Percentiles rank a stretch among this genome's conserved stretches.
These are phyloP conservation scores for Conticribra guillardii DNA, from an alignment of 108 stramenopile genomes.

Conservation along the genomic window DNA sequence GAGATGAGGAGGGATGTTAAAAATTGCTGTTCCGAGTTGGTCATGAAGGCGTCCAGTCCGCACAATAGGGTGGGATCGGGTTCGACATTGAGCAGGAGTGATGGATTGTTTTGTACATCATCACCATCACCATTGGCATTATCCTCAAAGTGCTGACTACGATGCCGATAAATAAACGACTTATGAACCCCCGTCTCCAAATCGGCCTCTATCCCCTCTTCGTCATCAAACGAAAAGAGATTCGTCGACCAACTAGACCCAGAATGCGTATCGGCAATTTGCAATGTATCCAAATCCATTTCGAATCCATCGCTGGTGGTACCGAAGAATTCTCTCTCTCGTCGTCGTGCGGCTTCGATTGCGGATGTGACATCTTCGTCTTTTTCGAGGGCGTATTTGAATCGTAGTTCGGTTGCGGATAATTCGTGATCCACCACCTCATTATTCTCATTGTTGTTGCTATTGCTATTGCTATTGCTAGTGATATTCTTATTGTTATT, in stretches of 20 bases:
- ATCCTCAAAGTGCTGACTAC: constrained; percentile 8
- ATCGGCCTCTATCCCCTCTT: constrained; percentile 40
- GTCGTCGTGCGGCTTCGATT: constrained; percentile 9
- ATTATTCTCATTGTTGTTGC: not conserved
- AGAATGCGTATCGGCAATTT: not conserved
- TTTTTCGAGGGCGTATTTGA: constrained; percentile 31
- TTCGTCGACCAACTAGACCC: not conserved
- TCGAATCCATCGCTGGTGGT: not conserved
- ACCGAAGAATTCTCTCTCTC: constrained; percentile 31
- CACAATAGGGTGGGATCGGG: constrained; percentile 64
- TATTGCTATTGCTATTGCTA: too few species aligned
- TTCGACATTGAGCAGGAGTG: not conserved
- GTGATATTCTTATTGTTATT: not conserved
- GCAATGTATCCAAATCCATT: constrained; percentile 2
- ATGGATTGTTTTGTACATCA: not conserved
- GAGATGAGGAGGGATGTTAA: constrained; percentile 59
- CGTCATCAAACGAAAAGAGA: constrained; percentile 32
- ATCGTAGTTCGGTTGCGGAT: constrained; percentile 21
- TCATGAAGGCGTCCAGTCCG: constrained; percentile 75
- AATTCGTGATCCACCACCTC: constrained; percentile 25
- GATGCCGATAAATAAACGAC: constrained; percentile 25
- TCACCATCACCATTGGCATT: not conserved
- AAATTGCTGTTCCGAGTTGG: constrained; percentile 65
- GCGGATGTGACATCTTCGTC: constrained; percentile 21
- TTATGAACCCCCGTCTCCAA: constrained; percentile 13